These are phyloP conservation scores for Colletotrichum brevisporum DNA, from an alignment of 2,329 filamentous ascomycete species.

Conservation along the genomic window DNA sequence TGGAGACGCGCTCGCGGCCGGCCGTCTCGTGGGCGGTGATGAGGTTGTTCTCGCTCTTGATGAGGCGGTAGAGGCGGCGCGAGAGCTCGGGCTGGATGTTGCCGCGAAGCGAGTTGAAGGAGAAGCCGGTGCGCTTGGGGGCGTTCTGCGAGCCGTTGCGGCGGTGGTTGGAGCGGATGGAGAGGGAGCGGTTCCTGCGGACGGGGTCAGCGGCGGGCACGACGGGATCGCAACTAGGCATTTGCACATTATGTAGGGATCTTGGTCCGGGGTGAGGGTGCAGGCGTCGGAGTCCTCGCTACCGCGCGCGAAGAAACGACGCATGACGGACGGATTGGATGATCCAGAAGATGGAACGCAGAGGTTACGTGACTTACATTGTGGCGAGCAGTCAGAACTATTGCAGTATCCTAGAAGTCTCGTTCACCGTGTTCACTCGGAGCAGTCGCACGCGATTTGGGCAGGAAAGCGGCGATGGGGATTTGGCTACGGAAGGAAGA, in stretches of 20 bases:
- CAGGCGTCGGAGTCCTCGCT: conserved; percentile 23
- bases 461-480: conserved; percentile 2
- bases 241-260: not conserved
- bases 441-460: too few relatives aligned
- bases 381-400: not conserved
- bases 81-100: conserved; percentile 89
- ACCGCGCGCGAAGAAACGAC: conserved; percentile 21
- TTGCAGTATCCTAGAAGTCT: not conserved
- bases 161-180: conserved; percentile 76
- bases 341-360: conserved; percentile 1
- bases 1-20: conserved; percentile 84
- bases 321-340: conserved; percentile 19
- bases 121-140: conserved; percentile 68
- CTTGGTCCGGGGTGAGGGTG: not conserved
- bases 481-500: conserved; percentile 1
- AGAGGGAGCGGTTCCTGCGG: conserved; percentile 79
- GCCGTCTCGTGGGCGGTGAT: conserved; percentile 88
- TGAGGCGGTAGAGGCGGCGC: conserved; percentile 89
- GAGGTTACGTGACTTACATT: conserved; percentile 32
- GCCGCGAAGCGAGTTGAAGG: conserved; percentile 87
- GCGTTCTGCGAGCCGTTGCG: conserved; percentile 56
- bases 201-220: not conserved
- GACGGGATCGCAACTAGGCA: not conserved
- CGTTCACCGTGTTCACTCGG: not conserved
- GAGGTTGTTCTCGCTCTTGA: conserved; percentile 94